Evolutionary conservation across 2,329 filamentous ascomycete species (phyloP), one percentile per base, ranked within the genome.

Genomic region (Epichloe elymi): DNA sequence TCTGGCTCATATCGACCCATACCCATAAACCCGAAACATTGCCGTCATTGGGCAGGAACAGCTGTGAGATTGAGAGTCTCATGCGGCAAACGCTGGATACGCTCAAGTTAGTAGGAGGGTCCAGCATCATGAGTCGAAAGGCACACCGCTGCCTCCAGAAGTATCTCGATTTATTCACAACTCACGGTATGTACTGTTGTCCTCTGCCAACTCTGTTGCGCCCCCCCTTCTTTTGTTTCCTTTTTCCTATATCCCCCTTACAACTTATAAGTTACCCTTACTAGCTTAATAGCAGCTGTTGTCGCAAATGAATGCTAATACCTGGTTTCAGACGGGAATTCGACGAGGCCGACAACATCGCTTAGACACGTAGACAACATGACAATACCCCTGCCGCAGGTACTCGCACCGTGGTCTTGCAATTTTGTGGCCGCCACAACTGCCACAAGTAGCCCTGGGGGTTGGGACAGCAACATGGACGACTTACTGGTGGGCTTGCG

Each of bases 121-220:
- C 58, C 2, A 60, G 58, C 36, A 55, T 57, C 19, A 56, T 60
- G 51, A 60, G 56, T 39, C 46, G 53, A 19, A 60, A 60, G 42
- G 57, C 57, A 3, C 55, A 59, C 40, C 56, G 57, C 3, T 59
- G 58, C 44, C 37, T 60, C 23, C 49, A 53, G n/a, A 54, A 54
- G 5, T 55, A 59, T 42, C 36, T 58, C 5, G 50, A 54, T 12
- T 38, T 55, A 40, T 45, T 57, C 2, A 57, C 55, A 43, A 54
- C 30, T 5, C 46, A 52, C 35, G 51, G 58, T 57, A 48, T 8
- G 50, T 26, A 23, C 6, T 30, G 7, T 41, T 33, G 4, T 35
- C 5, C 3, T 5, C 3, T 23, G 12, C 20, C 11, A 26, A 12
- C 2, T 14, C 12, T n/a, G 15, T 26, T 43, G 12, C 12, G 23